Conservation (phyloP, 2,329 filamentous ascomycete genomes). For the Trichoderma guizhouense region DNA sequence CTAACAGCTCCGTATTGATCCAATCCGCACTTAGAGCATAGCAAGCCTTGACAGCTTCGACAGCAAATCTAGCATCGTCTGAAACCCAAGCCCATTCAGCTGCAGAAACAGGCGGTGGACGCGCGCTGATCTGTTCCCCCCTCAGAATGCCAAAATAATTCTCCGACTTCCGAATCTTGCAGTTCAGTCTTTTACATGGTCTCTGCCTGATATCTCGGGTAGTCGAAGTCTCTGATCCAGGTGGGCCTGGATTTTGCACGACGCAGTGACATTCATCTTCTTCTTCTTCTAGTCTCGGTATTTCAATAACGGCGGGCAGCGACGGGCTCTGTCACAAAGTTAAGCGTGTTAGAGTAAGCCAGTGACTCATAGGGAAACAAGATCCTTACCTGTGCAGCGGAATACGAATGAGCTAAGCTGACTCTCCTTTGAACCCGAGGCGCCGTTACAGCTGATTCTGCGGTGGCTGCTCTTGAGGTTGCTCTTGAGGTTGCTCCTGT, state of each 20-base stretch:
- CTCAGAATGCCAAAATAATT: conserved; percentile 6
- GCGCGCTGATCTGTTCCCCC: background rate
- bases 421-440: background rate
- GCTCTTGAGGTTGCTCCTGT: background rate
- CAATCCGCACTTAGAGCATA: conserved; percentile 25
- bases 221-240: background rate
- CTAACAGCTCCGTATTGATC: background rate
- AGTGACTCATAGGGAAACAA: background rate
- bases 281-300: background rate
- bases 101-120: background rate
- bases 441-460: background rate
- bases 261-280: background rate
- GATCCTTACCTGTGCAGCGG: background rate
- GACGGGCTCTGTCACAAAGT: background rate
- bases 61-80: conserved; percentile 25
- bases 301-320: background rate
- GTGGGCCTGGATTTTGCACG: background rate
- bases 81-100: conserved; percentile 27
- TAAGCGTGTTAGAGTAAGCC: background rate
- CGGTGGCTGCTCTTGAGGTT: background rate
- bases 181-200: background rate
- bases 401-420: background rate
- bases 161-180: background rate
- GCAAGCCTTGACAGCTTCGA: conserved; percentile 20
- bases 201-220: background rate